These are phyloP conservation scores for Protea cynaroides DNA, from an alignment of 164 flowering plant genomes.

Conservation along the genomic window DNA sequence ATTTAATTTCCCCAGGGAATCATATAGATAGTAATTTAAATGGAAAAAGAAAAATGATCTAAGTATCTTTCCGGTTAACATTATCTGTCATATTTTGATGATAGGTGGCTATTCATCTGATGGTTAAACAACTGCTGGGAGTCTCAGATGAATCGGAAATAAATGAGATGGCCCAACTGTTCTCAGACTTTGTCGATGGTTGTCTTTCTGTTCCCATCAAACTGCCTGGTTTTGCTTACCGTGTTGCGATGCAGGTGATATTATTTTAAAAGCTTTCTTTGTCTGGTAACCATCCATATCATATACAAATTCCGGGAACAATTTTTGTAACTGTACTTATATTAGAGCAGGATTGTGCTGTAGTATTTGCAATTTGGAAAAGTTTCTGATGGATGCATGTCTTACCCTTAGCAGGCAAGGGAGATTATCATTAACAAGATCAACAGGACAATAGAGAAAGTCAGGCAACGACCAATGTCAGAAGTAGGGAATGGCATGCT, in stretches of 20 bases:
- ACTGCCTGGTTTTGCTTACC: conserved; percentile 62
- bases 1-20: too few relatives aligned
- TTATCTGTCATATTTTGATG: background rate
- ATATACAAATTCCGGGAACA: too few relatives aligned
- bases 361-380: too few relatives aligned
- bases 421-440: conserved; percentile 64
- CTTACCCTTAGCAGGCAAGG: conserved; percentile 47
- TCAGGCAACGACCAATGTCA: conserved; percentile 12
- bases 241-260: conserved; percentile 78
- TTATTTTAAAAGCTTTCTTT: background rate
- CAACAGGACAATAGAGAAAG: conserved; percentile 40
- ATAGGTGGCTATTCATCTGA: conserved; percentile 72
- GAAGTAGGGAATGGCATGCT: conserved; percentile 47
- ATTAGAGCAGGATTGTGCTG: too few relatives aligned
- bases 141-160: conserved; percentile 62
- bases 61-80: too few relatives aligned
- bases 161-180: conserved; percentile 55
- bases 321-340: too few relatives aligned
- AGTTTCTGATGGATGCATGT: too few relatives aligned
- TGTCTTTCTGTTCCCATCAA: conserved; percentile 84
- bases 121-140: conserved; percentile 84
- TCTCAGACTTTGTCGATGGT: conserved; percentile 85
- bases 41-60: too few relatives aligned
- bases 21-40: too few relatives aligned
- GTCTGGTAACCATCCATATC: too few relatives aligned